Base-by-base conservation (phyloP, 2,329 filamentous ascomycete species). In the Colletotrichum aenigma region DNA sequence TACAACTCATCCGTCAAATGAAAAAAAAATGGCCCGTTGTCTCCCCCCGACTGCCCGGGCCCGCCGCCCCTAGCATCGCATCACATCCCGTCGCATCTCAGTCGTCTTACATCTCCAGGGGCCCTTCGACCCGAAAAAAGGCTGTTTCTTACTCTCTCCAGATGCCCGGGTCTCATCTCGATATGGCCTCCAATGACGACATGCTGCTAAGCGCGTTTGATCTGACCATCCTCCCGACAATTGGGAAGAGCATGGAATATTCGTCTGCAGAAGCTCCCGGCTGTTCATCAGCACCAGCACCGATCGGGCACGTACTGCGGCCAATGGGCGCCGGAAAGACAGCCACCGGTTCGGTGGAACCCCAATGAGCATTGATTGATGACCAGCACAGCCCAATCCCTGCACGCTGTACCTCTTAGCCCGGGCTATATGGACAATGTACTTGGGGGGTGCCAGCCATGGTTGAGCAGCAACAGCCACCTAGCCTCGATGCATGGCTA, bases 131-230 rank as follows among this genome's bases (percentile, higher is more conserved):
- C 56, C 71, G 60, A 56, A 60, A 60, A 32, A 60, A 32, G 65
- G 28, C 52, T 52, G 66, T 56, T 66, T 60, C 65, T 26, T 32
- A 48, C 66, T 76, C 71, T 76, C 74, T 61, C 74, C 71, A 74
- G 66, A 61, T 75, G 65, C 71, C 66, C 65, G 74, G 71, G 60
- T 73, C 70, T 68, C 52, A 75, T 66, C 60, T 70, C 48, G 48
- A 70, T 32, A 60, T 74, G 65, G 58, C 61, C 48, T 66, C 74
- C 66, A 70, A 76, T 76, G 74, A 76, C 74, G 74, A 70, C 74
- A 76, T 76, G 66, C n/a, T 70, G 43, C 60, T 76, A 75, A 76
- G 65, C 70, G 65, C 74, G 71, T 70, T 61, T 61, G 66, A 75
- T 75, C 66, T 74, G 71, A 74, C 65, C 66, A 75, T 73, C 38